Base-by-base conservation (phyloP, 805 yeast species). In the Hanseniaspora pseudoguilliermondii region DNA sequence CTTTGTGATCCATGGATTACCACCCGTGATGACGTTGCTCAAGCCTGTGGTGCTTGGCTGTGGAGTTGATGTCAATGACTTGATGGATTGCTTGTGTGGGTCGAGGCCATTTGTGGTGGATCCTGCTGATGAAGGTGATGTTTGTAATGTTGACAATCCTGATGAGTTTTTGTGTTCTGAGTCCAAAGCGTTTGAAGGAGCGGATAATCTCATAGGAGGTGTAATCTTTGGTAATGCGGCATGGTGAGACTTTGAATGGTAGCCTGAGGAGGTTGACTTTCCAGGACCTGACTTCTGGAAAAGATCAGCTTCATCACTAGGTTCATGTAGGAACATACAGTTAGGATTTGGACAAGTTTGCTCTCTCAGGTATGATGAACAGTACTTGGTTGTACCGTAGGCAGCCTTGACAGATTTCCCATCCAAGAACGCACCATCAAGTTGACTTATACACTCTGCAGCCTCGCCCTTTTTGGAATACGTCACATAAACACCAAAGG, bases 271-370 rank as follows among this genome's bases (percentile, higher is more conserved):
- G 5, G 51, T 20, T 21, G 11, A 47, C 23, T 48, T 49, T 5
- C 35, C 41, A 11, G 46, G n/a, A 2, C 58, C 55, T 20, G 44
- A 13, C 69, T 96, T 82, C 29, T 95, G 87, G 71, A 86, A 91
- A 11, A 95, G 85, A 64, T 93, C 98, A 1, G 97, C 97, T 69
- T 93, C 98, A 73, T 93, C 99, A 58, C 99, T 98, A 7, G 98
- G 98, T 70, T 93, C 98, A 69, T 93, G 99, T 64, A 93, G 76
- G 65, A 93, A 93, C 98, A 93, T 93, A 76, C 99, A 93, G 66
- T 89, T 88, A 59, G 97, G 97, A 70, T 93, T 93, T 58, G 96
- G 98, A 72, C 99, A 93, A 10, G 93, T 84, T 67, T 87, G 95
- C 39, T 96, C 97, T 62, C 97, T 78, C 60, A 93, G 73, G 66